Conservation (phyloP, 164 flowering plant species). For the Litsea cubeba region DNA sequence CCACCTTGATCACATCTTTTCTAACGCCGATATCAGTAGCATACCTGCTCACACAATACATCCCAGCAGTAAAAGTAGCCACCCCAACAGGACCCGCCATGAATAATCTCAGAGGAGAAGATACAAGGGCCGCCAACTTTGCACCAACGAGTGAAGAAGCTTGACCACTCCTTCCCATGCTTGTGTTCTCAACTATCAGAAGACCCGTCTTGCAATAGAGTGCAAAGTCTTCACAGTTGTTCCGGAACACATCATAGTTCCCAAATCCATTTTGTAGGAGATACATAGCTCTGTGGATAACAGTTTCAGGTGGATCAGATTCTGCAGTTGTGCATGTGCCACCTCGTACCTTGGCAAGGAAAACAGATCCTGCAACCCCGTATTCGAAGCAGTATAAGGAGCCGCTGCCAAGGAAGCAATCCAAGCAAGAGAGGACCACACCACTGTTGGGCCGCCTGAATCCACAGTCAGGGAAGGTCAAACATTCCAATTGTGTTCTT, state of each 20-base stretch:
- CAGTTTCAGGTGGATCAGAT: constrained; percentile 64
- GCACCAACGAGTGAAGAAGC: constrained; percentile 86
- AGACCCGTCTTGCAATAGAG: constrained; percentile 93
- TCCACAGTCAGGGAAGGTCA: constrained; percentile 84
- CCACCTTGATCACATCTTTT: constrained; percentile 81
- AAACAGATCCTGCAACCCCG: constrained; percentile 55
- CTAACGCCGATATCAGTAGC: constrained; percentile 93
- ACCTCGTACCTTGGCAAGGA: constrained; percentile 80
- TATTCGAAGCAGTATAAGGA: constrained; percentile 71
- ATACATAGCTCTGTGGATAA: constrained; percentile 87
- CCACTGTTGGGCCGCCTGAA: constrained; percentile 80
- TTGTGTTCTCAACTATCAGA: constrained; percentile 48
- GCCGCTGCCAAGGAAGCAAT: constrained; percentile 79
- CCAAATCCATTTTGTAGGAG: constrained; percentile 96
- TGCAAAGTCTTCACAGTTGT: constrained; percentile 97
- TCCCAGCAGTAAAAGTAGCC: constrained; percentile 81
- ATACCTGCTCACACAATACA: constrained; percentile 89
- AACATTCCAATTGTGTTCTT: constrained; percentile 39
- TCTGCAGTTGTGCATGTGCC: constrained; percentile 93
- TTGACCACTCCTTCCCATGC: constrained; percentile 77
- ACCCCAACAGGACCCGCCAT: constrained; percentile 80
- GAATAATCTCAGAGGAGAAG: constrained; percentile 73
- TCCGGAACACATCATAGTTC: constrained; percentile 75
- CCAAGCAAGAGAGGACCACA: constrained; percentile 78
- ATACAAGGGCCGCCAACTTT: constrained; percentile 86